phyloP scores from a whole-genome alignment of 2,329 filamentous ascomycete species.

The Neonectria hederae region DNA sequence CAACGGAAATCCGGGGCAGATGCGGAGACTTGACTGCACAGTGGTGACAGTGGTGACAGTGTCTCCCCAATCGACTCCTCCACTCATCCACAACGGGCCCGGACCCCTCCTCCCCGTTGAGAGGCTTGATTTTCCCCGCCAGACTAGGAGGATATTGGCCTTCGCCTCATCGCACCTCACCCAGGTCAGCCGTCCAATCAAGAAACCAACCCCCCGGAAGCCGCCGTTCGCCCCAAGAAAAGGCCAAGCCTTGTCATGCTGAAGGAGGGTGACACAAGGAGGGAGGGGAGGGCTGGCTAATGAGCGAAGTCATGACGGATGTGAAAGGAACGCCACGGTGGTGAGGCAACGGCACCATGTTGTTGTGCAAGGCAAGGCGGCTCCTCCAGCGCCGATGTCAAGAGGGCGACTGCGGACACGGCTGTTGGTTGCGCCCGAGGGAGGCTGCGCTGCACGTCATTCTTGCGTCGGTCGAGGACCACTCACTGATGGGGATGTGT shows the following conservation, averaged over 20 bases:
- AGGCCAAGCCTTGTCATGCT: neutral
- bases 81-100: constrained; percentile 11
- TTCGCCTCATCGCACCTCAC: neutral
- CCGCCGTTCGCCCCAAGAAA: constrained; percentile 12
- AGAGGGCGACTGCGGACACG: neutral
- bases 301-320: neutral
- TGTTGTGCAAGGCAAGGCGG: neutral
- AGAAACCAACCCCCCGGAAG: neutral
- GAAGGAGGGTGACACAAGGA: neutral
- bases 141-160: neutral
- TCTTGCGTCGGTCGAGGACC: constrained; percentile 16
- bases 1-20: constrained; percentile 23
- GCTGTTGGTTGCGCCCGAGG: constrained; percentile 11
- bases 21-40: constrained; percentile 16
- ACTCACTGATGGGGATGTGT: constrained; percentile 10
- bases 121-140: constrained; percentile 2
- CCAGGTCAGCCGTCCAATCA: constrained; percentile 19
- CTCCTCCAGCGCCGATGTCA: neutral
- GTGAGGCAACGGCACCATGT: constrained; percentile 1
- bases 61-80: neutral
- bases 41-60: neutral
- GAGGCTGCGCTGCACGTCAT: constrained; percentile 25
- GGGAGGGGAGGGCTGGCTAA: constrained; percentile 6
- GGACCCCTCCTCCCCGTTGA: constrained; percentile 9
- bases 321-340: constrained; percentile 3